These are phyloP conservation scores for Umbelopsis vinacea DNA, from an alignment of 192 early-diverging fungal genomes.

Conservation along the genomic window DNA sequence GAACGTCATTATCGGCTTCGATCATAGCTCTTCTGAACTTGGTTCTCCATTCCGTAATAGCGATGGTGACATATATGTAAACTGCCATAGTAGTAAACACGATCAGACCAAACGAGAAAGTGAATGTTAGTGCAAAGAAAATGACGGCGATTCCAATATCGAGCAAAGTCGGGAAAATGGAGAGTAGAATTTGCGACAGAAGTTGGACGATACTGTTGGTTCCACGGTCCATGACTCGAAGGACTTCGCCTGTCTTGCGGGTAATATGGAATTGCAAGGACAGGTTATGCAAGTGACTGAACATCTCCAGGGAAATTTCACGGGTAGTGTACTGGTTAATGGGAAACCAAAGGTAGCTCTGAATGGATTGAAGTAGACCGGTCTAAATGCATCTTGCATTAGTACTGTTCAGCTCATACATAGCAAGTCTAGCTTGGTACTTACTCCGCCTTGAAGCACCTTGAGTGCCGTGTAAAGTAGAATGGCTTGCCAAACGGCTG, in stretches of 20 bases:
- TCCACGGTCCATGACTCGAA: constrained; percentile 89
- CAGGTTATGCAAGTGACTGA: constrained; percentile 86
- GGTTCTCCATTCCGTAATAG: constrained; percentile 88
- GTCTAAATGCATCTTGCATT: constrained; percentile 41
- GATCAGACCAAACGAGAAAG: constrained; percentile 79
- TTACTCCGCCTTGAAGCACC: constrained; percentile 77
- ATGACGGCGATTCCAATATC: constrained; percentile 87
- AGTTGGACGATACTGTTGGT: constrained; percentile 75
- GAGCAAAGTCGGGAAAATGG: constrained; percentile 86
- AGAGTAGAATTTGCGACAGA: constrained; percentile 84
- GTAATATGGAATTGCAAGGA: constrained; percentile 92
- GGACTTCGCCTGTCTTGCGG: constrained; percentile 93
- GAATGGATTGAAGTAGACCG: constrained; percentile 77
- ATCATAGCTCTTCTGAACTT: constrained; percentile 82
- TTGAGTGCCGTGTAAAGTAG: constrained; percentile 64
- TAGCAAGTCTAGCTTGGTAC: background rate
- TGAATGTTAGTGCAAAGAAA: constrained; percentile 69
- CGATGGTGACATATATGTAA: constrained; percentile 83
- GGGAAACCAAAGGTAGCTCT: constrained; percentile 91
- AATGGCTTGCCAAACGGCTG: constrained; percentile 50
- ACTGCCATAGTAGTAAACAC: constrained; percentile 86
- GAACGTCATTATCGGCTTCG: constrained; percentile 83
- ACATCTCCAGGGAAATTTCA: constrained; percentile 88
- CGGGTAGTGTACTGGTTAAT: constrained; percentile 92
- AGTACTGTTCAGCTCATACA: constrained; percentile 9